A percentile compares a stretch with the other conserved stretches of the same genome.
phyloP scores from a whole-genome alignment of 2,329 filamentous ascomycete species.

The Xylaria sp. region DNA sequence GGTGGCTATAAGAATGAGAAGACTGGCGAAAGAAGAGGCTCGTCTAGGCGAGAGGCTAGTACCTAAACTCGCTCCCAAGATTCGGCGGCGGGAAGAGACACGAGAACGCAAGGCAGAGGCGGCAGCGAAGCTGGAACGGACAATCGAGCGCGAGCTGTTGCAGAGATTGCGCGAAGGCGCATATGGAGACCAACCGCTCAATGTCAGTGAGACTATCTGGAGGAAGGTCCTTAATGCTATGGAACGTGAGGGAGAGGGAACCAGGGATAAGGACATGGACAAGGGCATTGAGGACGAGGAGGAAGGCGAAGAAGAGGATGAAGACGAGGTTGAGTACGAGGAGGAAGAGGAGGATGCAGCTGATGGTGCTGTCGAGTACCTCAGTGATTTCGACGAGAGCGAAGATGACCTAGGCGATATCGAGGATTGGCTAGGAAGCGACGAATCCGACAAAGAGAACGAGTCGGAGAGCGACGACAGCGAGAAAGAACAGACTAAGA shows the following conservation, averaged over 20 bases:
- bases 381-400: conserved; percentile 85
- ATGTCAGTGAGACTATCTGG: conserved; percentile 94
- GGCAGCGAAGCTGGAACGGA: conserved; percentile 90
- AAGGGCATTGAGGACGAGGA: conserved; percentile 82
- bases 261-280: conserved; percentile 84
- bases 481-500: conserved; percentile 58
- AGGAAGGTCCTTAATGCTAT: conserved; percentile 92
- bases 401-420: conserved; percentile 79
- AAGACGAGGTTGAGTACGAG: conserved; percentile 60
- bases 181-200: conserved; percentile 92
- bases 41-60: conserved; percentile 86
- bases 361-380: conserved; percentile 84
- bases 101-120: conserved; percentile 77
- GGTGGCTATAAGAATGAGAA: conserved; percentile 79
- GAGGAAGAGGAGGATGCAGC: conserved; percentile 71
- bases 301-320: conserved; percentile 67
- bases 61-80: conserved; percentile 87
- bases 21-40: conserved; percentile 86
- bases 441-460: conserved; percentile 60
- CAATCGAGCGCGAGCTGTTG: conserved; percentile 93
- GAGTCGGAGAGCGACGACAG: conserved; percentile 61
- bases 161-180: conserved; percentile 88
- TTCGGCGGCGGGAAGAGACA: conserved; percentile 74
- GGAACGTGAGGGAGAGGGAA: conserved; percentile 83
- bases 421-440: conserved; percentile 89